Evolutionary conservation across 805 yeast species (phyloP).

Genomic region (Grigorovia transvaalensis): DNA sequence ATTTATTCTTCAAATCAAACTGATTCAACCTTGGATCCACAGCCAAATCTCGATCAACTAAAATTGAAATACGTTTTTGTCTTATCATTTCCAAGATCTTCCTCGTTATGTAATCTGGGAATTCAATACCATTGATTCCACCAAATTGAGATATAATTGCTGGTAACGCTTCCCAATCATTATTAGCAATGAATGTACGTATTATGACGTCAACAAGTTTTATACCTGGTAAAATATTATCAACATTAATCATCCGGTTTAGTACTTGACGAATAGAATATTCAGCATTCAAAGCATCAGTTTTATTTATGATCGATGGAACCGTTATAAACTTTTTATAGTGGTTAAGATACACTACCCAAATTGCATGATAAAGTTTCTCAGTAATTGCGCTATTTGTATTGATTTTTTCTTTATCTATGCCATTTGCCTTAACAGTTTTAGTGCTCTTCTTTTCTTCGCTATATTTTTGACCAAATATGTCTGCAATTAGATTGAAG

Average conservation of each 20-base stretch:
- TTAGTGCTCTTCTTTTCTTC: neutral
- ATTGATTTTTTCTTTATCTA: neutral
- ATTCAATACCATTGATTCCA: slow-evolving; percentile 9
- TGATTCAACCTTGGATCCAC: neutral
- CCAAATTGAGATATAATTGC: slow-evolving; percentile 12
- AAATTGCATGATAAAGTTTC: slow-evolving; percentile 25
- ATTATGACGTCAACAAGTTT: slow-evolving; percentile 11
- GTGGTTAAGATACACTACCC: slow-evolving; percentile 22
- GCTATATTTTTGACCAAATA: slow-evolving; percentile 7
- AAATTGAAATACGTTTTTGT: slow-evolving; percentile 9
- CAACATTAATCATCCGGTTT: slow-evolving; percentile 11
- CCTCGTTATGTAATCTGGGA: slow-evolving; percentile 3
- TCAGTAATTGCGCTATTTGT: slow-evolving; percentile 7
- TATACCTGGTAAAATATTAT: slow-evolving; percentile 15
- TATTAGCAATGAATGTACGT: slow-evolving; percentile 11
- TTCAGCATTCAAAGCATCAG: neutral
- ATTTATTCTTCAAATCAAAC: neutral
- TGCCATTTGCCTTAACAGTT: slow-evolving; percentile 5
- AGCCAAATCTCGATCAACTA: neutral
- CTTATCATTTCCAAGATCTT: slow-evolving; percentile 17
- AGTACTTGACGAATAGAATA: slow-evolving; percentile 9
- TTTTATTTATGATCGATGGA: slow-evolving; percentile 4
- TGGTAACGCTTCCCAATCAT: slow-evolving; percentile 20
- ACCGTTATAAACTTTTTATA: slow-evolving; percentile 4
- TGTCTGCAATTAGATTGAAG: slow-evolving; percentile 26